These are phyloP conservation scores for Mollisiaceae sp. DNA, from an alignment of 2,329 filamentous ascomycete genomes.

Conservation along the genomic window DNA sequence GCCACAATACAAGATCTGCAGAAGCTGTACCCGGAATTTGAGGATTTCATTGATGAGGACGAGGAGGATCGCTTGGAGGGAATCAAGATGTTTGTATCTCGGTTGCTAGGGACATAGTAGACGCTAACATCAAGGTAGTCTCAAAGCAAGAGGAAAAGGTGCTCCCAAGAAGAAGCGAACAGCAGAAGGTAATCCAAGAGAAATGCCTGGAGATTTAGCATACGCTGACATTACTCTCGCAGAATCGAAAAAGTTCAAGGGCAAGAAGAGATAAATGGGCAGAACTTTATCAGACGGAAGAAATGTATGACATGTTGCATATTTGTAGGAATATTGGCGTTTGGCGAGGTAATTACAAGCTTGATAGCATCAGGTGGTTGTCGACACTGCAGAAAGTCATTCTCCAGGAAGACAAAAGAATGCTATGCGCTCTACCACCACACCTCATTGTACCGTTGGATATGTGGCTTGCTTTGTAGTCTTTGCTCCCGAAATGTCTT, in stretches of 20 bases:
- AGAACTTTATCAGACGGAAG: constrained; percentile 22
- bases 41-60: constrained; percentile 64
- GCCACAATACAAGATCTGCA: constrained; percentile 71
- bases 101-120: neutral
- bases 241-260: constrained; percentile 53
- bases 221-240: constrained; percentile 20
- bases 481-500: neutral
- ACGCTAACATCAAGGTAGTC: constrained; percentile 51
- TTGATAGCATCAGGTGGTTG: neutral
- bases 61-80: constrained; percentile 82
- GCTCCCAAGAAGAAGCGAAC: constrained; percentile 88
- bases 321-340: constrained; percentile 40
- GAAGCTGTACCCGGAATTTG: constrained; percentile 53
- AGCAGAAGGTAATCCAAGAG: constrained; percentile 39
- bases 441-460: neutral
- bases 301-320: constrained; percentile 36
- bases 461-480: neutral
- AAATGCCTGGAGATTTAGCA: neutral
- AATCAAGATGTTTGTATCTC: constrained; percentile 62
- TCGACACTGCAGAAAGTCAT: constrained; percentile 20
- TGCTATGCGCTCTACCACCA: constrained; percentile 15
- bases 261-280: constrained; percentile 49
- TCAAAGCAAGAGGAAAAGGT: constrained; percentile 83
- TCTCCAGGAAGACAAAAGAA: constrained; percentile 16
- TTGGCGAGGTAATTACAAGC: constrained; percentile 25